These are phyloP conservation scores for Phytophthora boehmeriae DNA, from an alignment of 352 stramenopile species.

Conservation along the genomic window DNA sequence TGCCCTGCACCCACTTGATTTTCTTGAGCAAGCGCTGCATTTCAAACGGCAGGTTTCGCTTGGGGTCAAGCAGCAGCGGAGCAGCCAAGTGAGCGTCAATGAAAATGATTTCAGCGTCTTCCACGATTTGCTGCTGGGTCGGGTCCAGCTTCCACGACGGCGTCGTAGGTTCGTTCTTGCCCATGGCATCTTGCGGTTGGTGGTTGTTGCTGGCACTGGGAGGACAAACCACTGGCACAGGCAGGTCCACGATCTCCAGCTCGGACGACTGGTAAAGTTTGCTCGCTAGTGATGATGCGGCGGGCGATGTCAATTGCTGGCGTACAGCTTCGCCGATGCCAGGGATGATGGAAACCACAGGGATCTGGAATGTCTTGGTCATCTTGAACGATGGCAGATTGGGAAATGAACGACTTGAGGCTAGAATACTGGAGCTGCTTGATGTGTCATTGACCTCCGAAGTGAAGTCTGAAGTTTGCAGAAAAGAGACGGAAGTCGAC, in stretches of 20 bases:
- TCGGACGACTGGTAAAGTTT: constrained; percentile 33
- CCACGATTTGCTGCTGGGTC: constrained; percentile 30
- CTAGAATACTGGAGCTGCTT: not conserved
- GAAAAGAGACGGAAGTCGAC: constrained; percentile 1
- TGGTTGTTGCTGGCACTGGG: constrained; percentile 31
- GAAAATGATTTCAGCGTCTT: constrained; percentile 35
- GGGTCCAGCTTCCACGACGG: constrained; percentile 31
- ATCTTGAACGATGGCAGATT: constrained; percentile 17
- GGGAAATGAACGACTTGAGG: not conserved
- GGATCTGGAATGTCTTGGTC: constrained; percentile 32
- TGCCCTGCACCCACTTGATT: constrained; percentile 59
- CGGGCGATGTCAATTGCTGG: constrained; percentile 29
- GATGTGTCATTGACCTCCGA: not conserved
- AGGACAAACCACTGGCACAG: constrained; percentile 29
- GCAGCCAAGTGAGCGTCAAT: constrained; percentile 42
- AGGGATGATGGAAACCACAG: constrained; percentile 46
- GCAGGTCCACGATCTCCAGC: constrained; percentile 42
- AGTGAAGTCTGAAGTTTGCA: constrained; percentile 2
- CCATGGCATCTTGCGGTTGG: constrained; percentile 16
- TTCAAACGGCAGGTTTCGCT: constrained; percentile 38
- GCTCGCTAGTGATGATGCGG: constrained; percentile 17
- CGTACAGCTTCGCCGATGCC: constrained; percentile 39
- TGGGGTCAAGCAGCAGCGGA: constrained; percentile 39
- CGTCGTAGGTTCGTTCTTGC: not conserved
- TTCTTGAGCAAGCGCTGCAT: constrained; percentile 51